Conservation (phyloP, 2,329 filamentous ascomycete genomes). For the Knufia petricola region DNA sequence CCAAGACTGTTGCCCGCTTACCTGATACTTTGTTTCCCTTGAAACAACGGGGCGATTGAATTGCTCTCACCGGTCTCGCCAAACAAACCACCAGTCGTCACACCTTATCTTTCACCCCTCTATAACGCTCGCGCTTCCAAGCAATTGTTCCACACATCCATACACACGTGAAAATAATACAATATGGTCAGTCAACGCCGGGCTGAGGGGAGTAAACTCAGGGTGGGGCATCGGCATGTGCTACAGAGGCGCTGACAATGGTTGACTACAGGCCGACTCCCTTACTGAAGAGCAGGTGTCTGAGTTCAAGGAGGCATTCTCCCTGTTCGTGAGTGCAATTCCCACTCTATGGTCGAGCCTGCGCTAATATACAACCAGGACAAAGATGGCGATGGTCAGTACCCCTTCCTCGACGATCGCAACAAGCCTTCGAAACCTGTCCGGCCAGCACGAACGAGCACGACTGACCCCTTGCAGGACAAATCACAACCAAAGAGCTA, state of each 20-base stretch:
- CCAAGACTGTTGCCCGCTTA: background rate
- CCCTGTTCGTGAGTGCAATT: slow-evolving; percentile 78
- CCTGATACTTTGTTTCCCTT: background rate
- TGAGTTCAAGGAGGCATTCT: slow-evolving; percentile 99
- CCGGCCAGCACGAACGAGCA: no score
- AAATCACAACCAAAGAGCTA: slow-evolving; percentile 86
- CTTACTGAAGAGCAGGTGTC: slow-evolving; percentile 99
- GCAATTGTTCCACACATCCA: background rate
- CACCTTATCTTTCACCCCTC: background rate
- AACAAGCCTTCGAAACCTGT: no score
- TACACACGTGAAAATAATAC: background rate
- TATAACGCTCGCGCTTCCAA: background rate
- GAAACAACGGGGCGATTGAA: background rate
- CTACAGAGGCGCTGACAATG: slow-evolving; percentile 26
- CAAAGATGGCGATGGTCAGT: slow-evolving; percentile 86
- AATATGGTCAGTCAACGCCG: background rate
- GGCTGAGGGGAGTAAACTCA: background rate
- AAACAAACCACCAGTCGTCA: background rate
- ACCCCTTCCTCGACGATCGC: no score
- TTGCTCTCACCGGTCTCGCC: background rate
- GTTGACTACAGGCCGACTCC: slow-evolving; percentile 71
- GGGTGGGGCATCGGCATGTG: slow-evolving; percentile 6
- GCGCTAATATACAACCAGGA: slow-evolving; percentile 46
- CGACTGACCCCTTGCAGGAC: slow-evolving; percentile 45
- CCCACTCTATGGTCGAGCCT: background rate